phyloP scores from a whole-genome alignment of 1,139 yeast species.

The Geotrichum klebahnii region DNA sequence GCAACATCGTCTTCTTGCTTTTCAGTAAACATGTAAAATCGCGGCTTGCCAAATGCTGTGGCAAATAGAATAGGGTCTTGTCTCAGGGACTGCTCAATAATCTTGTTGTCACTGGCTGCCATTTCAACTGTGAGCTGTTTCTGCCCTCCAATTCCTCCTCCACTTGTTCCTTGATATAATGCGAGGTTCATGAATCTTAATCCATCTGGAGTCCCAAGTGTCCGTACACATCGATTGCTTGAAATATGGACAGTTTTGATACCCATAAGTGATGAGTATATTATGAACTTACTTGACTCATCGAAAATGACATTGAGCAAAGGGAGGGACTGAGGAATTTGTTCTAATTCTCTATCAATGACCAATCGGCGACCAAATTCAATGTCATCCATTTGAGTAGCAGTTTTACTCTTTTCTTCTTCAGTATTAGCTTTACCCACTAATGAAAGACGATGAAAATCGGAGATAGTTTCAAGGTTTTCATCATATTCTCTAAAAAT shows the following conservation, averaged over 20 bases:
- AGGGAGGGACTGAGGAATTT: slow-evolving; percentile 18
- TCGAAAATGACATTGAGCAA: slow-evolving; percentile 37
- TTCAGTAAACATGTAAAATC: slow-evolving; percentile 41
- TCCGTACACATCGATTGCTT: slow-evolving; percentile 34
- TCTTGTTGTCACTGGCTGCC: slow-evolving; percentile 42
- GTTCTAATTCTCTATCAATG: slow-evolving; percentile 34
- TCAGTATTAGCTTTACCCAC: slow-evolving; percentile 20
- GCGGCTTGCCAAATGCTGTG: slow-evolving; percentile 35
- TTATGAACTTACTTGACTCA: slow-evolving; percentile 38
- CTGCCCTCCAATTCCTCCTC: slow-evolving; percentile 29
- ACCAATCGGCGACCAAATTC: slow-evolving; percentile 37
- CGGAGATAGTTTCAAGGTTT: slow-evolving; percentile 31
- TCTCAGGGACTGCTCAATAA: slow-evolving; percentile 39
- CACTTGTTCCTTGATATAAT: slow-evolving; percentile 35
- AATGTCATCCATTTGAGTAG: slow-evolving; percentile 27
- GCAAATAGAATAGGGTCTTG: slow-evolving; percentile 42
- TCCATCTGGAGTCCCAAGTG: slow-evolving; percentile 41
- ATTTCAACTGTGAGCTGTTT: slow-evolving; percentile 38
- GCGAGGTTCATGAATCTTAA: slow-evolving; percentile 34
- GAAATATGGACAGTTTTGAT: slow-evolving; percentile 40
- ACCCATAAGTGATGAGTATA: slow-evolving; percentile 41
- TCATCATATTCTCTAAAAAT: slow-evolving; percentile 40
- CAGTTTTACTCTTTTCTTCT: not conserved
- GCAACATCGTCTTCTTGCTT: slow-evolving; percentile 25
- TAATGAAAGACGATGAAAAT: slow-evolving; percentile 34